Evolutionary conservation across 192 early-diverging fungal species (phyloP).

Genomic region (Linnemannia exigua): DNA sequence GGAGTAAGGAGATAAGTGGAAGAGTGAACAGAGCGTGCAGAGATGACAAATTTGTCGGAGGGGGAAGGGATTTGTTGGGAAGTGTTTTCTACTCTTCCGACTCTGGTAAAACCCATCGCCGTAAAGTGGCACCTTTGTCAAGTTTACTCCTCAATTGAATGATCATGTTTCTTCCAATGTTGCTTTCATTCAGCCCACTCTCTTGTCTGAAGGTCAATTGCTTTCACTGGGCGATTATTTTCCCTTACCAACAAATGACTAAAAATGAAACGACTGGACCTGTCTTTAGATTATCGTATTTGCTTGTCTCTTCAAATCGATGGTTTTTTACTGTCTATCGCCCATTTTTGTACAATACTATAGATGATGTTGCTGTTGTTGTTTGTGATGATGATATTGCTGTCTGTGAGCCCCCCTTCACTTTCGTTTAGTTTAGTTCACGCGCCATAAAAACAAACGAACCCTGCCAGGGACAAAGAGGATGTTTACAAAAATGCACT

Average conservation of each 20-base stretch:
- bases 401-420: background rate
- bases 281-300: background rate
- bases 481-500: background rate
- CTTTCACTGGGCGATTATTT: background rate
- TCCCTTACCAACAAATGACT: conserved; percentile 1
- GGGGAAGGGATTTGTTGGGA: background rate
- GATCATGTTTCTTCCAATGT: no score
- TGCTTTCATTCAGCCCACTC: background rate
- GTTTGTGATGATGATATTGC: background rate
- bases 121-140: background rate
- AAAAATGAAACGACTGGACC: background rate
- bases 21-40: background rate
- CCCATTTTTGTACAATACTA: no score
- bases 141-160: background rate
- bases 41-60: background rate
- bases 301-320: background rate
- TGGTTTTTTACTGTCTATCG: no score
- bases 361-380: background rate
- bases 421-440: background rate
- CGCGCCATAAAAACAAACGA: background rate
- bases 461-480: background rate
- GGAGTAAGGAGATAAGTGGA: background rate
- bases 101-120: background rate
- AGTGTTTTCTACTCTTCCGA: background rate
- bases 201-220: background rate